Evolutionary conservation across 164 flowering plant species (phyloP).

Genomic region (Magnolia officinalis): DNA sequence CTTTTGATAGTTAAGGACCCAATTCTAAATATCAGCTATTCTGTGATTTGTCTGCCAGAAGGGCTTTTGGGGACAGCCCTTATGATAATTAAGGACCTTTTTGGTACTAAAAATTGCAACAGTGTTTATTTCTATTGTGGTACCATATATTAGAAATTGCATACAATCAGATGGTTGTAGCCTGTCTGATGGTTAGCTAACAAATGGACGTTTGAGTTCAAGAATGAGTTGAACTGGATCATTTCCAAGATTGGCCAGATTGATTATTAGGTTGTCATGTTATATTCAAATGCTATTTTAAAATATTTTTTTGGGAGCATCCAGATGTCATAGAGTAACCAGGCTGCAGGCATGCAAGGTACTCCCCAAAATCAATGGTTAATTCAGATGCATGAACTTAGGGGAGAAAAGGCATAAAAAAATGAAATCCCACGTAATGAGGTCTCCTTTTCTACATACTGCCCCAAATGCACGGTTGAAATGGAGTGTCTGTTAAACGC

Average conservation of each 20-base stretch:
- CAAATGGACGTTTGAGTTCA: background rate
- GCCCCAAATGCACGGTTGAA: background rate
- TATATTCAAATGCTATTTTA: too few species aligned
- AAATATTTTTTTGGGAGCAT: background rate
- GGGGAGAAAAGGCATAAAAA: too few species aligned
- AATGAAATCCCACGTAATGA: background rate
- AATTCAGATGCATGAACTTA: too few species aligned
- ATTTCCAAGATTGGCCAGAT: background rate
- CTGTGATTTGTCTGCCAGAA: background rate
- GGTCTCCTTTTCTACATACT: background rate
- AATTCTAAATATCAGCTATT: too few species aligned
- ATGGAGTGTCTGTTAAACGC: background rate
- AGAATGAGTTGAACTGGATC: background rate
- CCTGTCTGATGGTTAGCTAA: background rate
- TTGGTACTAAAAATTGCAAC: background rate
- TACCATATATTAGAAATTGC: background rate
- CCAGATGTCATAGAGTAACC: background rate
- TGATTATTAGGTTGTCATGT: background rate
- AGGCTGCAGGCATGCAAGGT: background rate
- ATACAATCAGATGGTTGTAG: background rate
- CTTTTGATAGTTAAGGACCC: background rate
- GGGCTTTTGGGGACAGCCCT: background rate
- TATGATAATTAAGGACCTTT: background rate
- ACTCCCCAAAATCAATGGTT: too few species aligned
- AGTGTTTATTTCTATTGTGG: background rate